Evolutionary conservation across 2,329 filamentous ascomycete genomes (phyloP).

Genomic region (Aspergillus intermedius): DNA sequence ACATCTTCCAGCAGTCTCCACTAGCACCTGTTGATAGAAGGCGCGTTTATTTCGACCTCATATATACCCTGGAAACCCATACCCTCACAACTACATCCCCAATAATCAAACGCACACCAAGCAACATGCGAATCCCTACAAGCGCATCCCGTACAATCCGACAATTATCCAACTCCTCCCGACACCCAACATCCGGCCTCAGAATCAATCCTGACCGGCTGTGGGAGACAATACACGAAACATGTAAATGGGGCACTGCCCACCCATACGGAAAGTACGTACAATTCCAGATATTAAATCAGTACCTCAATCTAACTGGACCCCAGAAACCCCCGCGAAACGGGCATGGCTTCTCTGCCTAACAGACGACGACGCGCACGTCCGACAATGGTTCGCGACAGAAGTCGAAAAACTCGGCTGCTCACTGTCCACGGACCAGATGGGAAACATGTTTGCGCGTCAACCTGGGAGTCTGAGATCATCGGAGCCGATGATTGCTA

Average conservation of each 20-base stretch:
- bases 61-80: too few relatives aligned
- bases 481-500: conserved; percentile 28
- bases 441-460: conserved; percentile 37
- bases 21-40: too few relatives aligned
- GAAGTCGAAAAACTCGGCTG: conserved; percentile 57
- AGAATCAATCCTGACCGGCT: conserved; percentile 22
- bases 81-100: too few relatives aligned
- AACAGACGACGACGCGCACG: conserved; percentile 60
- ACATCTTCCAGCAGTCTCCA: too few relatives aligned
- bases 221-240: conserved; percentile 25
- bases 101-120: too few relatives aligned
- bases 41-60: too few relatives aligned
- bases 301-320: neutral
- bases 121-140: conserved; percentile 8
- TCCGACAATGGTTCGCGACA: conserved; percentile 62
- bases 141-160: conserved; percentile 2
- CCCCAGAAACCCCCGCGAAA: conserved; percentile 17
- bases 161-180: conserved; percentile 8
- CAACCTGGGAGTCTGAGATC: conserved; percentile 14
- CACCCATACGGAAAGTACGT: conserved; percentile 25
- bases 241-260: conserved; percentile 26
- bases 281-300: too few relatives aligned
- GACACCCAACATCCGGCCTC: conserved; percentile 16
- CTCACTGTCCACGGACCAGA: conserved; percentile 57
- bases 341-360: conserved; percentile 63